Evolutionary conservation across 148 eudicot species (phyloP), one percentile per base, ranked within the genome.

Genomic region (Chenopodium quinoa): DNA sequence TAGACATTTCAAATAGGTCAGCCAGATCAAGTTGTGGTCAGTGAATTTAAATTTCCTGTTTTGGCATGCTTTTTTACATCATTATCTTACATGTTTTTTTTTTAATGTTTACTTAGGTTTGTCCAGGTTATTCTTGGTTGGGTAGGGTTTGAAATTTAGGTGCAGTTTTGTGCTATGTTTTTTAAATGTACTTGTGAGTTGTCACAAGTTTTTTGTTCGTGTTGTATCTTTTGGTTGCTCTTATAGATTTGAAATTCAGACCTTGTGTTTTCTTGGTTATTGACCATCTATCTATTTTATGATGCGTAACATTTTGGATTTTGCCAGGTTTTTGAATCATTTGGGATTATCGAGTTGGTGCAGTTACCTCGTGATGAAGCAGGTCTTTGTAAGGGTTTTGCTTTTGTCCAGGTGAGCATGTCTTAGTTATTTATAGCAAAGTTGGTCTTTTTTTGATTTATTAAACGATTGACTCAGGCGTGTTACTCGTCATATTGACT

Each of bases 301-400:
- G 40, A 31, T 31, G 76, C 79, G 22, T 81, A 71, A 70, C 67
- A 0, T 44, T 73, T 56, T 16, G 50, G 48, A 47, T 2, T 58
- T 68, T 79, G 83, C 66, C 88, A 95, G 98, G 93, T 95, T 68
- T 95, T 95, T 84, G 98, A 95, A 86, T 71, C 97, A 66, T 95
- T 95, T 89, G 98, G 98, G 70, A 79, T 87, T 48, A 91, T 95
- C 74, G 98, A 95, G 93, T 86, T 95, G 84, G 94, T 93, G 81
- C 97, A 95, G 87, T 85, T 95, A 86, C 97, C 97, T 77, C 89
- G 86, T 63, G 96, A 92, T 29, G 94, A 87, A 78, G 87, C 91
- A 16, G 97, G 96, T 54, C 88, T 90, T 69, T 89, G 92, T 87
- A 94, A 95, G 85, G 98, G 98, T 78, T 95, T 86, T 93, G 96